Evolutionary conservation across 1,284 basidiomycete genomes (phyloP), one percentile per base, ranked within the genome.

Genomic region (Fomitopsis schrenkii): DNA sequence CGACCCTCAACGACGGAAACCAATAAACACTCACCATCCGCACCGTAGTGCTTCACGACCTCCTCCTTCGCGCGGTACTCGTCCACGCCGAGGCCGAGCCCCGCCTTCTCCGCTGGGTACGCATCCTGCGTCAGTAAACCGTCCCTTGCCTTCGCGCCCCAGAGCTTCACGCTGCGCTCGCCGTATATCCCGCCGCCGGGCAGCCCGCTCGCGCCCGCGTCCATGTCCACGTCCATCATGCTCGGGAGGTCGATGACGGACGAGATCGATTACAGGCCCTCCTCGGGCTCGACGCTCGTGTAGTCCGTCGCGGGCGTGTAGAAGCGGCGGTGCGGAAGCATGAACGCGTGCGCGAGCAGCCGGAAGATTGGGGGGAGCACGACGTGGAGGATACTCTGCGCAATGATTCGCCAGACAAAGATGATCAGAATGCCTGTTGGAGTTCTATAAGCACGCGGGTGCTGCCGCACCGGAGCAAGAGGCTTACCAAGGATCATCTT

Each of bases 251-350:
- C 91, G 59, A 96, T 89, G 41, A 97, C 87, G 71, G 88, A 92
- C 6, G 95, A 95, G 65, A 96, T 87, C 0, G 93, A 80, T 48
- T 85, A 84, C 57, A 96, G 76, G 2, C 79, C 79, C 65, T 76
- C 70, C 57, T 89, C 84, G 19, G 80, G 79, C 0, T 90, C 91
- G 0, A 89, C 83, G 45, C 75, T 80, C 44, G 81, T 82, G 74
- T 95, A 95, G 68, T 94, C 93, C 66, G 93, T 95, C 8, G 94
- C 94, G 22, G 93, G 90, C 1, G 86, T 93, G 73, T 96, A 96
- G 75, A 92, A 93, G 22, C 91, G 81, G 46, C 94, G 83, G 64
- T 86, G 85, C 0, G 93, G 93, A 4, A 95, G 82, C 8, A 79
- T 77, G 68, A 90, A 79, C 50, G 79, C 77, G 30, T 79, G 82